Percentiles rank a stretch among this genome's conserved stretches.
Evolutionary conservation across 1,284 basidiomycete species (phyloP).

Genomic region (Puccinia triticina): DNA sequence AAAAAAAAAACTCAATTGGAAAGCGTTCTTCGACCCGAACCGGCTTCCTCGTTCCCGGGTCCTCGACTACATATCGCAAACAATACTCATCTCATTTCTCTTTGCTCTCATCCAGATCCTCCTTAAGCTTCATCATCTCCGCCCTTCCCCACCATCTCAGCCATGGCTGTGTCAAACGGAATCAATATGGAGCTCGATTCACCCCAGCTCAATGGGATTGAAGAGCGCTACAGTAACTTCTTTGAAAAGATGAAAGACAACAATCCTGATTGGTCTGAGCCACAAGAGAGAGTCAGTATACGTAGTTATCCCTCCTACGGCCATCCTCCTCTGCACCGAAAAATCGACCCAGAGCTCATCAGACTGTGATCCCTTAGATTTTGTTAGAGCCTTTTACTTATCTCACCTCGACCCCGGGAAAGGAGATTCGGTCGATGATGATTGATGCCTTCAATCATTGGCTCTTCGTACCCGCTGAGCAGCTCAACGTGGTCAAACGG

Average conservation of each 20-base stretch:
- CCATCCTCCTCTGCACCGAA: not conserved
- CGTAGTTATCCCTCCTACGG: not conserved
- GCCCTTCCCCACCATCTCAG: not conserved
- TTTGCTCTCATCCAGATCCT: not conserved
- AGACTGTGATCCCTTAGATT: conserved; percentile 61
- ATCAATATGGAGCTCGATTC: conserved; percentile 19
- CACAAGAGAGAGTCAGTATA: conserved; percentile 6
- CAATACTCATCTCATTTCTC: too few relatives aligned
- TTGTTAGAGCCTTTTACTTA: conserved; percentile 88
- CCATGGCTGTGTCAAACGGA: conserved; percentile 12
- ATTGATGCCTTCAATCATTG: conserved; percentile 94
- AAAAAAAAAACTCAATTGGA: too few relatives aligned
- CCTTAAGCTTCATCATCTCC: not conserved
- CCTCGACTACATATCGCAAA: too few relatives aligned
- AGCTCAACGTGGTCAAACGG: conserved; percentile 73
- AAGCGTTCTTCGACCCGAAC: too few relatives aligned
- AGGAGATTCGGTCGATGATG: conserved; percentile 85
- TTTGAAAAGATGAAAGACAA: conserved; percentile 19
- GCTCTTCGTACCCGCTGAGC: conserved; percentile 77
- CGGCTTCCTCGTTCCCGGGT: too few relatives aligned
- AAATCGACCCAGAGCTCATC: not conserved
- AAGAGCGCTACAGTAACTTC: conserved; percentile 33
- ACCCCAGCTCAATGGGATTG: conserved; percentile 4
- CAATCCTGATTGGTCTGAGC: not conserved
- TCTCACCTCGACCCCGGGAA: conserved; percentile 81